Evolutionary conservation across 2,329 filamentous ascomycete species (phyloP).

Genomic region (Ophiocordyceps robertsii): DNA sequence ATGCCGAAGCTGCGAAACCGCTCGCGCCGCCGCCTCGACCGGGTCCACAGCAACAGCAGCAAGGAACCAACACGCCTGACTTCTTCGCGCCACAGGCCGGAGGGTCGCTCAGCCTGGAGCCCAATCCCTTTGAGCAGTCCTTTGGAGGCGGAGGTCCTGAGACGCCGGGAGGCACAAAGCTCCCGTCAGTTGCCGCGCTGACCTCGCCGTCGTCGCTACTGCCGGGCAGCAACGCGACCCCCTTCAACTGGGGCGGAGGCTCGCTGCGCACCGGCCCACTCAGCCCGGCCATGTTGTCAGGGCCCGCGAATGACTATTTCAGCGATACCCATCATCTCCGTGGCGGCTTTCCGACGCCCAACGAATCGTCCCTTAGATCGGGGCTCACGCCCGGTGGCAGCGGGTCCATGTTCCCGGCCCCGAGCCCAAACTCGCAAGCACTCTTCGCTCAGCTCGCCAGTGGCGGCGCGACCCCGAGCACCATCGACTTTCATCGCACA

Average conservation of each 20-base stretch:
- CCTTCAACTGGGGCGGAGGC: constrained; percentile 68
- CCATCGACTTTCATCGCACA: constrained; percentile 88
- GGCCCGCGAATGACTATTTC: constrained; percentile 78
- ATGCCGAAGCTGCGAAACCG: constrained; percentile 48
- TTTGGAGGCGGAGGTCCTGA: constrained; percentile 60
- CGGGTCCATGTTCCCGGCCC: constrained; percentile 92
- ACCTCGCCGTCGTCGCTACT: constrained; percentile 79
- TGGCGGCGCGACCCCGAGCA: constrained; percentile 76
- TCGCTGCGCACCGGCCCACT: constrained; percentile 84
- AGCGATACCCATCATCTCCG: constrained; percentile 64
- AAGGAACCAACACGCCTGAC: constrained; percentile 43
- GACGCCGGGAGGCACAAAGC: constrained; percentile 69
- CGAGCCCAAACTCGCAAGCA: constrained; percentile 75
- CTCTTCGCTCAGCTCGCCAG: constrained; percentile 67
- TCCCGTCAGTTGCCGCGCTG: constrained; percentile 80
- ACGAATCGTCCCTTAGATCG: constrained; percentile 86
- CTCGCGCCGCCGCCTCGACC: constrained; percentile 60
- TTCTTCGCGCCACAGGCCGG: constrained; percentile 50
- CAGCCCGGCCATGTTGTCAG: constrained; percentile 94
- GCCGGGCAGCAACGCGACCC: constrained; percentile 57
- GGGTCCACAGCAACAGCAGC: constrained; percentile 26
- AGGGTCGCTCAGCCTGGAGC: constrained; percentile 59
- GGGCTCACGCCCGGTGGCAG: constrained; percentile 89
- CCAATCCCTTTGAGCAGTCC: constrained; percentile 94
- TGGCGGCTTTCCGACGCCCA: constrained; percentile 83